These are phyloP conservation scores for Huntiella omanensis DNA, from an alignment of 2,329 filamentous ascomycete species.

Conservation along the genomic window DNA sequence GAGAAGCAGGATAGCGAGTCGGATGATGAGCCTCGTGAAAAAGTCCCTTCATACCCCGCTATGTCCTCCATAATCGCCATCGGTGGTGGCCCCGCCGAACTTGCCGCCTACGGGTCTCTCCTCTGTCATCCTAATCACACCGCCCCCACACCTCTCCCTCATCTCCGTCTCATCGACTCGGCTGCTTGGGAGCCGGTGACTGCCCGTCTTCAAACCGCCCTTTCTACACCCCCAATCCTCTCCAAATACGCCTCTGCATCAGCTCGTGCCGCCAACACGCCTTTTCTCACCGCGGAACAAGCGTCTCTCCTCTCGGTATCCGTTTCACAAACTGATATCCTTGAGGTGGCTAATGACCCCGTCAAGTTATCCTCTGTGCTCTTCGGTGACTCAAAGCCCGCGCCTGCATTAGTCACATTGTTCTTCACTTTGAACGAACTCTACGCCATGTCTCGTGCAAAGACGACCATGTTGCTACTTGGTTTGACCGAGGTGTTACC, in stretches of 20 bases:
- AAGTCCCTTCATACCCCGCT: background rate
- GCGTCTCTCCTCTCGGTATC: conserved; percentile 18
- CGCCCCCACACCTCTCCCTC: conserved; percentile 14
- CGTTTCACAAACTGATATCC: conserved; percentile 24
- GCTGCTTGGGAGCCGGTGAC: conserved; percentile 57
- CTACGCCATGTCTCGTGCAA: conserved; percentile 53
- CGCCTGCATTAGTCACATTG: conserved; percentile 49
- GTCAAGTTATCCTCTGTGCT: conserved; percentile 17
- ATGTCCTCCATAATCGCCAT: conserved; percentile 27
- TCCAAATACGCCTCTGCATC: conserved; percentile 34
- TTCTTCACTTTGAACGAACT: conserved; percentile 95
- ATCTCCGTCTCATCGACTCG: conserved; percentile 55
- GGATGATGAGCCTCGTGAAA: background rate
- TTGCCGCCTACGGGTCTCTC: conserved; percentile 33
- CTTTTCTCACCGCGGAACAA: conserved; percentile 21
- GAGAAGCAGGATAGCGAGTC: background rate
- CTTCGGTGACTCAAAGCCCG: conserved; percentile 15
- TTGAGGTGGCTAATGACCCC: conserved; percentile 20
- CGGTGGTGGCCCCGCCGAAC: conserved; percentile 42
- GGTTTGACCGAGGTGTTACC: conserved; percentile 40
- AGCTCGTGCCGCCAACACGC: conserved; percentile 24
- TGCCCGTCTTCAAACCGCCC: conserved; percentile 32
- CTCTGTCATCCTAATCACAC: conserved; percentile 7
- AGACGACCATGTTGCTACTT: conserved; percentile 60
- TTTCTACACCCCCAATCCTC: conserved; percentile 32